phyloP scores from a whole-genome alignment of 1,284 basidiomycete species.

The Ustilago bromivora region DNA sequence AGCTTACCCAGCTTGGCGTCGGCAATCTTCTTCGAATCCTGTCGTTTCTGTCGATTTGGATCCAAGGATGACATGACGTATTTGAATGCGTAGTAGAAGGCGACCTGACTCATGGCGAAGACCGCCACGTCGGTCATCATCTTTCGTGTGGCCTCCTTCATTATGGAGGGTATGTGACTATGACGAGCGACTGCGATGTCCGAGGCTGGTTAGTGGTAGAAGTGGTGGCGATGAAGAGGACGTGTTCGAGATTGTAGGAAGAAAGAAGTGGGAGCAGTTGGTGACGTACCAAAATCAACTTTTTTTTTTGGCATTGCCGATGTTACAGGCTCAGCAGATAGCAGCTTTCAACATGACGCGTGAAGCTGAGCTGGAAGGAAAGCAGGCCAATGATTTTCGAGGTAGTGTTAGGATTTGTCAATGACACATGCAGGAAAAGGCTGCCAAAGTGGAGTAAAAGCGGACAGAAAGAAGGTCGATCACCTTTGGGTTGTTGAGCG shows the following conservation, averaged over 20 bases:
- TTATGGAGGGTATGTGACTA: conserved; percentile 15
- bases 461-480: conserved; percentile 33
- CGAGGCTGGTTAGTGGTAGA: background rate
- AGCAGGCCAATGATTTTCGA: background rate
- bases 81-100: conserved; percentile 71
- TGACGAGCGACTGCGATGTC: background rate
- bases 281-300: background rate
- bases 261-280: background rate
- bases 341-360: conserved; percentile 15
- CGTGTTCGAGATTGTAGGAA: background rate
- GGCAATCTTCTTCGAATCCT: conserved; percentile 66
- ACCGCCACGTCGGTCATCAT: conserved; percentile 66
- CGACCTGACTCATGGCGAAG: conserved; percentile 67
- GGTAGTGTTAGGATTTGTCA: too few species aligned
- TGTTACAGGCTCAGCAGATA: conserved; percentile 9
- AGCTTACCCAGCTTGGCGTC: conserved; percentile 66
- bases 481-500: conserved; percentile 24
- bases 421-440: too few species aligned
- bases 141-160: conserved; percentile 64
- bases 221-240: background rate
- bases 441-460: conserved; percentile 13
- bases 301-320: conserved; percentile 15
- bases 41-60: conserved; percentile 68
- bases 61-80: conserved; percentile 70
- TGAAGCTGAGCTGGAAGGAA: conserved; percentile 26